phyloP scores from a whole-genome alignment of 2,329 filamentous ascomycete species.

The Graphiopsis chlorocephala region DNA sequence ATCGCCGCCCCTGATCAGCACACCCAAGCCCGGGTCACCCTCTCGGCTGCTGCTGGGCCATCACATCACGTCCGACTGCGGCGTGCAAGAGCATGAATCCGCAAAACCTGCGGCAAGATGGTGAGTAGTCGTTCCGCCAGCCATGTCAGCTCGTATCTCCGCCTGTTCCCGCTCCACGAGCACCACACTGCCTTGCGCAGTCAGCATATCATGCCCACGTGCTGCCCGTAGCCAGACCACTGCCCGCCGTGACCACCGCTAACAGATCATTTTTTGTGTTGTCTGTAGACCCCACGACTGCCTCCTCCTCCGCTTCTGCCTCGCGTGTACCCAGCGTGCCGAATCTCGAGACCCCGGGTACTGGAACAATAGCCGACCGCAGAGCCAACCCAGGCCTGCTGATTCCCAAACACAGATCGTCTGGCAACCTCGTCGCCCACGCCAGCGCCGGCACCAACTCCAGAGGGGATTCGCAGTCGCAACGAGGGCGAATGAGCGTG shows the following conservation, averaged over 20 bases:
- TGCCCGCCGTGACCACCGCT: not conserved
- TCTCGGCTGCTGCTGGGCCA: not conserved
- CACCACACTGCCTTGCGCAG: slow-evolving; percentile 6
- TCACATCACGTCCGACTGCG: not conserved
- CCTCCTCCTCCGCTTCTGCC: slow-evolving; percentile 3
- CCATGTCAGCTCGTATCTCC: slow-evolving; percentile 3
- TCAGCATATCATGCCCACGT: slow-evolving; percentile 11
- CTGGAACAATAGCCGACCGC: slow-evolving; percentile 14
- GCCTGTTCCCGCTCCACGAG: not conserved
- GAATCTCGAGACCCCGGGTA: slow-evolving; percentile 4
- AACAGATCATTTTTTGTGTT: not conserved
- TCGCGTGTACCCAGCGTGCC: slow-evolving; percentile 8
- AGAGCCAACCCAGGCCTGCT: slow-evolving; percentile 13
- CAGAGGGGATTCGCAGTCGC: slow-evolving; percentile 1
- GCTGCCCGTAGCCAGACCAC: not conserved
- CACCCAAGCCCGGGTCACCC: not conserved
- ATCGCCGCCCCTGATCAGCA: slow-evolving; percentile 10
- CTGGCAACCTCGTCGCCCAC: slow-evolving; percentile 7
- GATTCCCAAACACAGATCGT: slow-evolving; percentile 13
- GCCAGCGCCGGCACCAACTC: not conserved
- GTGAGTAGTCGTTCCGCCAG: not conserved
- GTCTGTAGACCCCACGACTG: slow-evolving; percentile 2
- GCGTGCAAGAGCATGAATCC: slow-evolving; percentile 16
- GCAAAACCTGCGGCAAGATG: slow-evolving; percentile 13
- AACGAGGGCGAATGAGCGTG: slow-evolving; percentile 14